A percentile compares a stretch with the other conserved stretches of the same genome.
These are phyloP conservation scores for Clavispora carvajalis DNA, from an alignment of 805 yeast genomes.

Conservation along the genomic window DNA sequence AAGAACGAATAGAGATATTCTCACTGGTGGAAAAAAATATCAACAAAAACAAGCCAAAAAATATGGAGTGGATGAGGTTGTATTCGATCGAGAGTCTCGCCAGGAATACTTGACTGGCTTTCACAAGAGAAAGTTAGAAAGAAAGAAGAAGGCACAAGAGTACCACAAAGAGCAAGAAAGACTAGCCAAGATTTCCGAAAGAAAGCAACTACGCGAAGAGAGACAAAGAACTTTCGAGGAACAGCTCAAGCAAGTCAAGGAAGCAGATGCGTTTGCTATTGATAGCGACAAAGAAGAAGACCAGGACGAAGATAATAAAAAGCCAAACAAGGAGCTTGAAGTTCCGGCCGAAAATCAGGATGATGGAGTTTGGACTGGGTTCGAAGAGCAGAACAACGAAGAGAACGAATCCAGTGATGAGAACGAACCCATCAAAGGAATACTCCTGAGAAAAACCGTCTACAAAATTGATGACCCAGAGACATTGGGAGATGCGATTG, in stretches of 20 bases:
- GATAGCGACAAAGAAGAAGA: conserved; percentile 11
- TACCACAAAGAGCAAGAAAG: conserved; percentile 74
- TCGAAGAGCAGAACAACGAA: conserved; percentile 3
- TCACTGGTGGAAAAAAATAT: conserved; percentile 82
- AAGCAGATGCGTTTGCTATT: conserved; percentile 28
- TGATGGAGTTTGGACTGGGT: conserved; percentile 7
- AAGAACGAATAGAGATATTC: conserved; percentile 69
- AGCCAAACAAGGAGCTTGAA: neutral
- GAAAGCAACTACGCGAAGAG: conserved; percentile 67
- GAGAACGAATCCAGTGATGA: conserved; percentile 2
- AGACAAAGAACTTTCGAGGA: conserved; percentile 60
- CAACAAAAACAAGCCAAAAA: conserved; percentile 48
- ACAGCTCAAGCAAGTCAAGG: conserved; percentile 55
- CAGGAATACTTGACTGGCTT: conserved; percentile 88
- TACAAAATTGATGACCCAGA: conserved; percentile 26
- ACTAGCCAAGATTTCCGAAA: conserved; percentile 65
- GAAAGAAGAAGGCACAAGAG: conserved; percentile 82
- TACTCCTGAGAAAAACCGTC: conserved; percentile 22
- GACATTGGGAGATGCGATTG: conserved; percentile 30
- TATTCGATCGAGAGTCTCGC: conserved; percentile 75
- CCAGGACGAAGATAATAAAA: conserved; percentile 13
- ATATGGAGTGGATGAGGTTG: conserved; percentile 69
- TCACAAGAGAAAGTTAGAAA: conserved; percentile 84
- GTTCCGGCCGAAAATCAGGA: conserved; percentile 8
- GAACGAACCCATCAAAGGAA: conserved; percentile 14